Evolutionary conservation across 306 rosid genomes (phyloP).

Genomic region (Pterocarpus santalinus): DNA sequence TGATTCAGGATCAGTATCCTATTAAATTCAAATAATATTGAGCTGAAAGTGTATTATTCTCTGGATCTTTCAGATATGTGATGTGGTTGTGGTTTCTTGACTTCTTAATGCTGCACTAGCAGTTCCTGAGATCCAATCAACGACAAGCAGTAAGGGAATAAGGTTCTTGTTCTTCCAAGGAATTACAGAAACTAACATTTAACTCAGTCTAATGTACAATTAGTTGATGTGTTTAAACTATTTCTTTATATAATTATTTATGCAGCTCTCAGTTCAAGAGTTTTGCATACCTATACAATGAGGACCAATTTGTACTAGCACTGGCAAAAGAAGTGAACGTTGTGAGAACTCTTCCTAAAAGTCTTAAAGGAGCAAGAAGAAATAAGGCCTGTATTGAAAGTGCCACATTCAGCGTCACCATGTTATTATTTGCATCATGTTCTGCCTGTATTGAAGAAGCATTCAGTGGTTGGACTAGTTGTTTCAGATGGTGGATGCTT

Average conservation of each 20-base stretch:
- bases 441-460: constrained; percentile 86
- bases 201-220: constrained; percentile 27
- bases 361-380: constrained; percentile 90
- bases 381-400: constrained; percentile 89
- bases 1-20: constrained; percentile 34
- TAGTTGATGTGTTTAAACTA: background rate
- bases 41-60: constrained; percentile 40
- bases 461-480: constrained; percentile 83
- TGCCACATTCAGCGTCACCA: constrained; percentile 74
- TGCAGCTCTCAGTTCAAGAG: constrained; percentile 97
- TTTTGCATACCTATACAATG: constrained; percentile 92
- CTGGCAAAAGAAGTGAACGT: constrained; percentile 79
- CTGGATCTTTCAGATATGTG: constrained; percentile 75
- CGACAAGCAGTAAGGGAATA: constrained; percentile 99
- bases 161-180: constrained; percentile 62
- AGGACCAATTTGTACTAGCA: constrained; percentile 87
- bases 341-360: constrained; percentile 88
- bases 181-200: constrained; percentile 33
- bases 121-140: constrained; percentile 92
- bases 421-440: constrained; percentile 75
- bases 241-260: constrained; percentile 17
- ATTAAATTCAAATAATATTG: constrained; percentile 39
- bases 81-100: constrained; percentile 84
- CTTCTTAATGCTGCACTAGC: constrained; percentile 92
- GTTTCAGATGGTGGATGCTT: constrained; percentile 97